Conservation (phyloP, 225 moss, liverwort and hornwort genomes). For the Lunularia cruciata region DNA sequence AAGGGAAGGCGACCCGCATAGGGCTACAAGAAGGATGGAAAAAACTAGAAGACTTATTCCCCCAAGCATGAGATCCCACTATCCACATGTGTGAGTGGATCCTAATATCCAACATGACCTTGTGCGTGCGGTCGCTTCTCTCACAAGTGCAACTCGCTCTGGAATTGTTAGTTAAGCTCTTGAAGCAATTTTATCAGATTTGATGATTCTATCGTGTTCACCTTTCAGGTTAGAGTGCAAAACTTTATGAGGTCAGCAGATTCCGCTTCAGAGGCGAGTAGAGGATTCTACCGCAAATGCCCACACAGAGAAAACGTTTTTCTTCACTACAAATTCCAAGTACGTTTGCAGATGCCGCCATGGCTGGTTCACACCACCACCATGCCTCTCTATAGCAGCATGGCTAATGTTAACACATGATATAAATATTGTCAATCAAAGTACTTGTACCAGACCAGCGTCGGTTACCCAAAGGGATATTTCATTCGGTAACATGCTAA, state of each 20-base stretch:
- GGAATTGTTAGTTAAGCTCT: too few relatives aligned
- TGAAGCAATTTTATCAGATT: too few relatives aligned
- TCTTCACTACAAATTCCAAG: background rate
- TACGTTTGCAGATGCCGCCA: background rate
- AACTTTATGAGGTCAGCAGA: background rate
- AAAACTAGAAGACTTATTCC: too few relatives aligned
- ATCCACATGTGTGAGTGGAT: too few relatives aligned
- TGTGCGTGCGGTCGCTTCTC: background rate
- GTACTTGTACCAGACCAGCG: background rate
- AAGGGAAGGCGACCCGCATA: too few relatives aligned
- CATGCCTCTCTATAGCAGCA: background rate
- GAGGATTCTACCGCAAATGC: background rate
- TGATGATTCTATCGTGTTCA: too few relatives aligned
- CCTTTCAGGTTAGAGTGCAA: background rate
- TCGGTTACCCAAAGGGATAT: background rate
- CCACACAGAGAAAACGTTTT: background rate
- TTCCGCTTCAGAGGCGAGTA: background rate
- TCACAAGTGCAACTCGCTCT: too few relatives aligned
- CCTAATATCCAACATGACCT: background rate
- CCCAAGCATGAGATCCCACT: too few relatives aligned
- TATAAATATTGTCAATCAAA: background rate
- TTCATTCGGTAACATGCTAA: background rate
- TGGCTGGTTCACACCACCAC: background rate
- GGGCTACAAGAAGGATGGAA: too few relatives aligned
- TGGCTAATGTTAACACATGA: background rate